A percentile compares a stretch with the other conserved stretches of the same genome.
These are phyloP conservation scores for Moringa oleifera DNA, from an alignment of 345 rosid species.

Conservation along the genomic window DNA sequence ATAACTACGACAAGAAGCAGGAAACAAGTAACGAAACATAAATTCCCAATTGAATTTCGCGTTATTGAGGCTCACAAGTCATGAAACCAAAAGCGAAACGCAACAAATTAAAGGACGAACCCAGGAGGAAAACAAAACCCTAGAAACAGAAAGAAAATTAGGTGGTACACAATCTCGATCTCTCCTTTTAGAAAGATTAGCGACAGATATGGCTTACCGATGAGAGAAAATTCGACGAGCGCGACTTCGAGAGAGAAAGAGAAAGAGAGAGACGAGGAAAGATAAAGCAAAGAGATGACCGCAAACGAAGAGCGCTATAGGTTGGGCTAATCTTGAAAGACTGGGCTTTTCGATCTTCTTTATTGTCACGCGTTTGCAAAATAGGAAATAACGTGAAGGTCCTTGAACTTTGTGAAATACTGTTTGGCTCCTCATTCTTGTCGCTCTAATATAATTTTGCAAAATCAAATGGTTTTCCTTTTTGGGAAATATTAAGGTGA, in stretches of 20 bases:
- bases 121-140: background rate
- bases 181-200: background rate
- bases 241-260: constrained; percentile 19
- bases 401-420: no score
- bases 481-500: no score
- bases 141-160: background rate
- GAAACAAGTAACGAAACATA: no score
- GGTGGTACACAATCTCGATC: background rate
- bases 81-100: constrained; percentile 3
- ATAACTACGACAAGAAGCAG: background rate
- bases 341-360: background rate
- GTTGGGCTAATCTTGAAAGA: background rate
- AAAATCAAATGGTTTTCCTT: no score
- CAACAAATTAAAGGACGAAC: constrained; percentile 7
- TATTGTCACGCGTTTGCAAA: constrained; percentile 10
- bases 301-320: background rate
- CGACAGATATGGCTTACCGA: constrained; percentile 24
- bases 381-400: no score
- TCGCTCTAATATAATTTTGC: no score
- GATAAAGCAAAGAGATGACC: constrained; percentile 1
- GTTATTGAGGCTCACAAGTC: background rate
- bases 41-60: background rate
- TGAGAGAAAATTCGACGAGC: constrained; percentile 14
- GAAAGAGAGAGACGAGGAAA: no score
- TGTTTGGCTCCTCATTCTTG: no score